These are phyloP conservation scores for Penicillium nordicum DNA, from an alignment of 2,329 filamentous ascomycete genomes.

Conservation along the genomic window DNA sequence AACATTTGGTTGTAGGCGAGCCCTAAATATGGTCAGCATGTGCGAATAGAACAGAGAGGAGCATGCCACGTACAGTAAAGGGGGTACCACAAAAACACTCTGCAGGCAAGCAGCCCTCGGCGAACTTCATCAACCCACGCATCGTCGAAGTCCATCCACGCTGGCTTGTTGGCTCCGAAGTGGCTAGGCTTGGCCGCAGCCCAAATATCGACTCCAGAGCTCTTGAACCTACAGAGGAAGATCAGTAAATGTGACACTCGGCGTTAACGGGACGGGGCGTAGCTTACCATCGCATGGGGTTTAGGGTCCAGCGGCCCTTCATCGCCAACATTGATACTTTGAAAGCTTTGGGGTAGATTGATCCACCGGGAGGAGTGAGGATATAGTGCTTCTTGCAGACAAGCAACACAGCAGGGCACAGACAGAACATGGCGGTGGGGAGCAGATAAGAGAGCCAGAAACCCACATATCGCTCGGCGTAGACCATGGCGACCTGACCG, in stretches of 20 bases:
- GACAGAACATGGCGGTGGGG: conserved; percentile 62
- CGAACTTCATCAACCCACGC: conserved; percentile 76
- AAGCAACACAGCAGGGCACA: conserved; percentile 60
- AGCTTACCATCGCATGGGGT: conserved; percentile 56
- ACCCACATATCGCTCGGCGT: conserved; percentile 71
- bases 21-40: conserved; percentile 20
- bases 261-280: neutral
- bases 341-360: conserved; percentile 65
- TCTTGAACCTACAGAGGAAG: conserved; percentile 13
- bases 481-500: conserved; percentile 65
- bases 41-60: too few relatives aligned
- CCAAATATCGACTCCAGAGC: conserved; percentile 22
- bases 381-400: conserved; percentile 62
- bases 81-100: conserved; percentile 63
- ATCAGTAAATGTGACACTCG: neutral
- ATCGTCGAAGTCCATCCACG: conserved; percentile 74
- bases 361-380: conserved; percentile 65
- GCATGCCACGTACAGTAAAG: conserved; percentile 40
- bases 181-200: conserved; percentile 33
- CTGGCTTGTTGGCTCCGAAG: conserved; percentile 23
- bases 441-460: conserved; percentile 71
- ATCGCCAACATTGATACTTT: conserved; percentile 59
- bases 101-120: conserved; percentile 66
- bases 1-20: conserved; percentile 54
- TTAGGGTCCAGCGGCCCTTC: conserved; percentile 62